Percentiles rank a stretch among this genome's conserved stretches.
Conservation (phyloP, 2,329 filamentous ascomycete species). For the Arthrinium puccinioides region DNA sequence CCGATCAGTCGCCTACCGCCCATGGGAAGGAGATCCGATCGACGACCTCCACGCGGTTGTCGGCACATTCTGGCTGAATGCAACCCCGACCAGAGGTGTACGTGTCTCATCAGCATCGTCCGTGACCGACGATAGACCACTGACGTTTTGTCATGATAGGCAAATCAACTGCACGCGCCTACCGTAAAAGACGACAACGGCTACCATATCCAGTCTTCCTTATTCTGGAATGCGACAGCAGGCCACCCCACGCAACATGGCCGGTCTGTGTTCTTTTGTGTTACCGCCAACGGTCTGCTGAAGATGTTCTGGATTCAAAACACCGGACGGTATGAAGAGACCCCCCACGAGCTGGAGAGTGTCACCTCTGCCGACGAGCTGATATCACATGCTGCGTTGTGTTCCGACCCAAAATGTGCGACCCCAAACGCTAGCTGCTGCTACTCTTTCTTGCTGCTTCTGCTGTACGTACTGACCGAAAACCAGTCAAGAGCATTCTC, state of each 20-base stretch:
- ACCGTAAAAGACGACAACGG: conserved; percentile 52
- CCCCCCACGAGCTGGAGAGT: conserved; percentile 66
- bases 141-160: conserved; percentile 21
- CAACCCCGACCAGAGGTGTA: conserved; percentile 36
- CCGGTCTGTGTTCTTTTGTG: conserved; percentile 68
- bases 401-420: conserved; percentile 62
- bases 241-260: conserved; percentile 33
- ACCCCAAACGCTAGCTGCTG: conserved; percentile 1
- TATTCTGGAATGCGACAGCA: conserved; percentile 46
- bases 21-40: conserved; percentile 58
- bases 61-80: conserved; percentile 79
- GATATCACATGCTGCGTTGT: conserved; percentile 72
- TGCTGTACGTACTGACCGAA: conserved; percentile 4
- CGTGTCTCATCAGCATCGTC: not conserved
- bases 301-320: conserved; percentile 73
- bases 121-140: not conserved
- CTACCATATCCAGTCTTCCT: conserved; percentile 64
- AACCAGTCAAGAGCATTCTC: conserved; percentile 40
- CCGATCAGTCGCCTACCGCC: conserved; percentile 54
- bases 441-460: too few species aligned
- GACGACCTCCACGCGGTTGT: conserved; percentile 74
- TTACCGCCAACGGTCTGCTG: conserved; percentile 68
- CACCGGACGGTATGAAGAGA: conserved; percentile 65
- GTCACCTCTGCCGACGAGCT: conserved; percentile 65
- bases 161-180: conserved; percentile 48